Evolutionary conservation across 2,329 filamentous ascomycete genomes (phyloP).

Genomic region (Diaporthe capsici): DNA sequence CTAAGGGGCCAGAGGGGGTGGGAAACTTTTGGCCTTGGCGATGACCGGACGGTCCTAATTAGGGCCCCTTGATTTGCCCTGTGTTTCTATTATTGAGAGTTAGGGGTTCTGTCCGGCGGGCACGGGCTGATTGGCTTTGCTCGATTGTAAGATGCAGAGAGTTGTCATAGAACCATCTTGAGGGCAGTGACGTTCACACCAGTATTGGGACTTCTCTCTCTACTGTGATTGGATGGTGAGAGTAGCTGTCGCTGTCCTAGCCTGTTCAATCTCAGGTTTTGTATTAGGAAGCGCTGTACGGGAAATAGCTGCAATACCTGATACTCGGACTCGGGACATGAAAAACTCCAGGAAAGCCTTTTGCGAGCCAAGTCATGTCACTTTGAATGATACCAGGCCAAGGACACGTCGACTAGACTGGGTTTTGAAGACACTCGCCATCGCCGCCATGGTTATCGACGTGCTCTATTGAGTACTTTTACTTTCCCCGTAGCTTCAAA

Average conservation of each 20-base stretch:
- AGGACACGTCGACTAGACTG: background rate
- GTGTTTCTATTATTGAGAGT: slow-evolving; percentile 24
- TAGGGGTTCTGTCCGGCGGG: background rate
- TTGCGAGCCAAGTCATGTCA: background rate
- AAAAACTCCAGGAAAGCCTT: background rate
- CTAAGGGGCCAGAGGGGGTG: slow-evolving; percentile 17
- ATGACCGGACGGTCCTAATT: background rate
- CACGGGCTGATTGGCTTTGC: background rate
- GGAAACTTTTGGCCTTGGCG: slow-evolving; percentile 17
- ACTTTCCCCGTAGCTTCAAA: background rate
- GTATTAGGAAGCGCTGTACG: background rate
- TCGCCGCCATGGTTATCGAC: background rate
- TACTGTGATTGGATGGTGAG: background rate
- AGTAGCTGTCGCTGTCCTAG: background rate
- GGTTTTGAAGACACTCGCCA: background rate
- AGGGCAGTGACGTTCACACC: background rate
- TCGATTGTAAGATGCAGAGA: background rate
- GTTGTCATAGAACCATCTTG: background rate
- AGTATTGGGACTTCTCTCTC: background rate
- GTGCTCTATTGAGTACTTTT: background rate
- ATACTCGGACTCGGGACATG: background rate
- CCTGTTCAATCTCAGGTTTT: too few species aligned
- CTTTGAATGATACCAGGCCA: background rate
- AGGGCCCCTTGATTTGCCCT: background rate
- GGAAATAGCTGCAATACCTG: too few species aligned